Percentiles rank a stretch among this genome's conserved stretches.
phyloP scores from a whole-genome alignment of 2,329 filamentous ascomycete species.

The Mycogone perniciosa region DNA sequence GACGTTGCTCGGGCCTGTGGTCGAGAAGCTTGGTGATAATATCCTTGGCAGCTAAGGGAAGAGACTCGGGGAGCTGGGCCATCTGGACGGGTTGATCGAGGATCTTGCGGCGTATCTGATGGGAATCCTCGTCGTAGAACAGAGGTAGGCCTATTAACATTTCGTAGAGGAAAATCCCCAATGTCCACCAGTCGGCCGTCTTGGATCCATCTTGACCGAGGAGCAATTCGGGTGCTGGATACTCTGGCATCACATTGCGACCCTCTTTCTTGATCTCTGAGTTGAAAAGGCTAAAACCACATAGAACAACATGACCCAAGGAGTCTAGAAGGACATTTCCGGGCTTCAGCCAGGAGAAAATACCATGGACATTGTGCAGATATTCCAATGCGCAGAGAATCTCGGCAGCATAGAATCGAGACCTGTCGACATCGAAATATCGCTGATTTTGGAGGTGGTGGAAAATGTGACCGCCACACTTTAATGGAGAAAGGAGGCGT shows the following conservation, averaged over 20 bases:
- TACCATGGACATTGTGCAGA: constrained; percentile 85
- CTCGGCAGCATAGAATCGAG: constrained; percentile 84
- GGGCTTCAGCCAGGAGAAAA: constrained; percentile 59
- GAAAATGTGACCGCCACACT: constrained; percentile 86
- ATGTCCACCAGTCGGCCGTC: constrained; percentile 91
- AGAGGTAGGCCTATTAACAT: constrained; percentile 87
- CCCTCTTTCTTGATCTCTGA: constrained; percentile 93
- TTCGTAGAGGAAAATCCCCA: constrained; percentile 86
- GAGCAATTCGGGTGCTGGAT: constrained; percentile 81
- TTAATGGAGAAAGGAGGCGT: constrained; percentile 73
- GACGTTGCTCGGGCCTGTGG: background rate
- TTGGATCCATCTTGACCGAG: constrained; percentile 84
- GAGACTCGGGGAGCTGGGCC: background rate
- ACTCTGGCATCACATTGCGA: constrained; percentile 82
- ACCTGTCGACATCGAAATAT: constrained; percentile 82
- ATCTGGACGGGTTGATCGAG: background rate
- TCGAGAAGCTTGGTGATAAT: background rate
- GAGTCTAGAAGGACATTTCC: constrained; percentile 88
- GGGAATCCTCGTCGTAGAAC: constrained; percentile 65
- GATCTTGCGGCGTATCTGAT: background rate
- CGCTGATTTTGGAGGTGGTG: constrained; percentile 85
- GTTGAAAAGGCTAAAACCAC: constrained; percentile 87
- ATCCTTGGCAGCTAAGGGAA: background rate
- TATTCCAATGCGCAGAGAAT: constrained; percentile 82
- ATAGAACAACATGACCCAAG: constrained; percentile 82